Conservation (phyloP, 257 asterid genomes). For the Plantago elongata region DNA sequence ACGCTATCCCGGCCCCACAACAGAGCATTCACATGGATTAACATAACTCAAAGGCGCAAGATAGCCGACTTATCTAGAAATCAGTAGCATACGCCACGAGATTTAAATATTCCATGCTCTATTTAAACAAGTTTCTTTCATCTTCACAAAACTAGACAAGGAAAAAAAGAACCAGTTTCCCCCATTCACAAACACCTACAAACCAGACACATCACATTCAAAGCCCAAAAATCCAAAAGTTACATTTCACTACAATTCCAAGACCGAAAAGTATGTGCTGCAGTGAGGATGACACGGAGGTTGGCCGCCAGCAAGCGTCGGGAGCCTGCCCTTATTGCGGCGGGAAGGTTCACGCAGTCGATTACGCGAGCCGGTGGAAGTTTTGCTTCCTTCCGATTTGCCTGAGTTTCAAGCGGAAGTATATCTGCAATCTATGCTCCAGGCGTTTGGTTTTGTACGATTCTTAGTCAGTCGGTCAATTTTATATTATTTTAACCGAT, state of each 20-base stretch:
- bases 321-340: conserved; percentile 56
- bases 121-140: conserved; percentile 10
- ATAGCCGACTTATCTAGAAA: conserved; percentile 17
- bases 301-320: conserved; percentile 43
- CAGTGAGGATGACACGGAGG: conserved; percentile 45
- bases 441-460: conserved; percentile 43
- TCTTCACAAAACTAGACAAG: background rate
- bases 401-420: conserved; percentile 54
- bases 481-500: too few relatives aligned
- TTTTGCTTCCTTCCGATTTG: conserved; percentile 49
- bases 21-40: background rate
- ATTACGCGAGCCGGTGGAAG: conserved; percentile 32
- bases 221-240: background rate
- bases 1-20: conserved; percentile 19
- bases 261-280: conserved; percentile 39
- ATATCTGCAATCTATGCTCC: conserved; percentile 45
- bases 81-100: conserved; percentile 14
- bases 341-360: conserved; percentile 57
- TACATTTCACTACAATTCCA: background rate
- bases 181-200: too few relatives aligned
- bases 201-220: too few relatives aligned
- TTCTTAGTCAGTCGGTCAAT: background rate
- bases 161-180: too few relatives aligned
- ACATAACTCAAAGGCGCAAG: conserved; percentile 22
- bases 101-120: conserved; percentile 14